Percentiles rank a stretch among this genome's conserved stretches.
phyloP scores from a whole-genome alignment of 805 yeast genomes.

The Pichia insulana region DNA sequence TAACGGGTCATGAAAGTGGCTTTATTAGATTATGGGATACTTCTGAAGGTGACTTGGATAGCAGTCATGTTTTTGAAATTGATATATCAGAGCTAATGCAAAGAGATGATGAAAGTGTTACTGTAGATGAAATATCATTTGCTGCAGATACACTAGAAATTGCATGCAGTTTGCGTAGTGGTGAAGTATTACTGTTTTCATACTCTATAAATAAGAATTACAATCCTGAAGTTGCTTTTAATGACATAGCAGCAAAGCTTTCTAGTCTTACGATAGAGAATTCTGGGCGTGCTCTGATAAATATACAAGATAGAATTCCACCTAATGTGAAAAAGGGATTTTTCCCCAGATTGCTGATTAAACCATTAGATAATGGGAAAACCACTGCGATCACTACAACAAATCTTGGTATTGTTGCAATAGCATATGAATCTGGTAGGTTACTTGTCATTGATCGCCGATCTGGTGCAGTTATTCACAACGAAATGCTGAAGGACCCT shows the following conservation, averaged over 20 bases:
- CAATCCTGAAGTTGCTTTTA: conserved; percentile 26
- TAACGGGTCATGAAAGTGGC: conserved; percentile 85
- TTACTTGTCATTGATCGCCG: conserved; percentile 69
- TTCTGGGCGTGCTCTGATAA: conserved; percentile 23
- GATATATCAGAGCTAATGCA: conserved; percentile 41
- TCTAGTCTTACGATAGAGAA: conserved; percentile 4
- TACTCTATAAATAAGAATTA: conserved; percentile 48
- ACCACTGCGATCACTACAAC: conserved; percentile 61
- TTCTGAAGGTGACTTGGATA: conserved; percentile 62
- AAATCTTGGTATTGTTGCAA: conserved; percentile 74
- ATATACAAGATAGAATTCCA: conserved; percentile 48
- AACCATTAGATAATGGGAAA: conserved; percentile 31
- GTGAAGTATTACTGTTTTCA: conserved; percentile 69
- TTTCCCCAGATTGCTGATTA: conserved; percentile 45
- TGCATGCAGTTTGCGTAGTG: conserved; percentile 56
- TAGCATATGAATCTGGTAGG: conserved; percentile 72
- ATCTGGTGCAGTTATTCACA: conserved; percentile 47
- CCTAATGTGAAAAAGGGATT: conserved; percentile 47
- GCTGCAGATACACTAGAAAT: conserved; percentile 73
- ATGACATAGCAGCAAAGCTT: background rate
- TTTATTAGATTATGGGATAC: conserved; percentile 78
- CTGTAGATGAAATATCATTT: conserved; percentile 56
- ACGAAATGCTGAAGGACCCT: conserved; percentile 23
- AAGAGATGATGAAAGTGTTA: conserved; percentile 34
- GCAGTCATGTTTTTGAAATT: conserved; percentile 50